Evolutionary conservation across 345 rosid species (phyloP), one percentile per base, ranked within the genome.

Genomic region (Conringia planisiliqua): DNA sequence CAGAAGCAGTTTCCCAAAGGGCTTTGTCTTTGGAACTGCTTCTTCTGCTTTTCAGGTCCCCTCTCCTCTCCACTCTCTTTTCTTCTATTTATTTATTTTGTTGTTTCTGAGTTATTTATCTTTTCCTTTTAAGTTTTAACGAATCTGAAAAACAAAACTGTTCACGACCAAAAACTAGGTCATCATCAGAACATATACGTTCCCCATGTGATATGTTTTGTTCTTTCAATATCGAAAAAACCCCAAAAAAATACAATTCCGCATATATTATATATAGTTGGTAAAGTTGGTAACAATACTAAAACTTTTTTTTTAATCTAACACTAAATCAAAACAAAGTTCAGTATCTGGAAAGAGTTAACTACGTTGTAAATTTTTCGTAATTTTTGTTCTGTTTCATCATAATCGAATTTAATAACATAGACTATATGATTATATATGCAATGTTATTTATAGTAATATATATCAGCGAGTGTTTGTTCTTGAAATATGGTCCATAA

Each of bases 1-100:
- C 27, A 80, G 87, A 80, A 55, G 73, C 30, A 82, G 84, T 61
- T 86, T 86, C 47, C 89, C 87, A 5, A 52, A 78, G 52, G 87
- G 83, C 14, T 86, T 86, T 77, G 82, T 83, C 50, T 83, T 86
- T 16, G 87, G 89, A 70, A 86, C 89, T 12, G 87, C 89, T n/a
- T 83, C 89, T 39, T 81, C 89, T 55, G 77, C 89, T 71, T 86
- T 73, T 60, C 89, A 86, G 89, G 89, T 79, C 32, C 39, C 70
- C 50, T 57, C 72, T 39, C 61, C 56, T 48, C 40, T 32, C 40
- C 47, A 58, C 77, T 57, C 64, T 69, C 56, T 24, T 24, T 29
- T n/a, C 14, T 27, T 38, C 14, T 44, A 1, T 32, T 6, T 10
- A 22, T 14, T 24, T 3, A 4, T 36, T 4, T 50, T 1, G 4